These are phyloP conservation scores for Monilinia fructicola DNA, from an alignment of 2,329 filamentous ascomycete genomes.

Conservation along the genomic window DNA sequence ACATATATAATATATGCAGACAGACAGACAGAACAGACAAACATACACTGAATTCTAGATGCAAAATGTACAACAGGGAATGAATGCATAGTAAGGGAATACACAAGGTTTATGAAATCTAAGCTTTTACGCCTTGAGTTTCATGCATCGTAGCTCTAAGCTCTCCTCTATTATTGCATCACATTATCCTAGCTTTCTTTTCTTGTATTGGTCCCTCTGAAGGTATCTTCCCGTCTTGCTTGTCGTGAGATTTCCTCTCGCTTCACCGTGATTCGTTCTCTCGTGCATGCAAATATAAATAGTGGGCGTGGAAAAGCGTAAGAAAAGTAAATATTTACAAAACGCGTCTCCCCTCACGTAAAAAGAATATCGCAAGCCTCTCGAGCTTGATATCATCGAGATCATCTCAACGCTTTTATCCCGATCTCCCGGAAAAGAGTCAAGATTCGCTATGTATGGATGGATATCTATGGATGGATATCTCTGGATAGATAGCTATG, in stretches of 20 bases:
- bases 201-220: not conserved
- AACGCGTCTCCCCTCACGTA: slow-evolving; percentile 16
- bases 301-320: slow-evolving; percentile 3
- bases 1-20: too few relatives aligned
- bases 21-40: too few relatives aligned
- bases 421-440: not conserved
- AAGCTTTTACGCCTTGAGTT: slow-evolving; percentile 18
- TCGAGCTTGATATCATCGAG: too few relatives aligned
- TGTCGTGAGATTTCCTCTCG: not conserved
- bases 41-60: too few relatives aligned
- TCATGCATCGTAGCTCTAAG: slow-evolving; percentile 17
- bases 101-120: slow-evolving; percentile 18
- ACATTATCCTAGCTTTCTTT: slow-evolving; percentile 9
- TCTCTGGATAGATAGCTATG: too few relatives aligned
- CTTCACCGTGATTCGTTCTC: not conserved
- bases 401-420: not conserved
- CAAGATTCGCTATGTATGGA: too few relatives aligned
- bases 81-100: not conserved
- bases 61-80: too few relatives aligned
- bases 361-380: too few relatives aligned
- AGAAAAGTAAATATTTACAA: slow-evolving; percentile 23
- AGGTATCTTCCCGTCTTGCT: slow-evolving; percentile 10
- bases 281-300: not conserved
- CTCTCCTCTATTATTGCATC: slow-evolving; percentile 5
- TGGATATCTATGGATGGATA: too few relatives aligned